These are phyloP conservation scores for Meyerozyma smithsonii DNA, from an alignment of 1,139 yeast genomes.

Conservation along the genomic window DNA sequence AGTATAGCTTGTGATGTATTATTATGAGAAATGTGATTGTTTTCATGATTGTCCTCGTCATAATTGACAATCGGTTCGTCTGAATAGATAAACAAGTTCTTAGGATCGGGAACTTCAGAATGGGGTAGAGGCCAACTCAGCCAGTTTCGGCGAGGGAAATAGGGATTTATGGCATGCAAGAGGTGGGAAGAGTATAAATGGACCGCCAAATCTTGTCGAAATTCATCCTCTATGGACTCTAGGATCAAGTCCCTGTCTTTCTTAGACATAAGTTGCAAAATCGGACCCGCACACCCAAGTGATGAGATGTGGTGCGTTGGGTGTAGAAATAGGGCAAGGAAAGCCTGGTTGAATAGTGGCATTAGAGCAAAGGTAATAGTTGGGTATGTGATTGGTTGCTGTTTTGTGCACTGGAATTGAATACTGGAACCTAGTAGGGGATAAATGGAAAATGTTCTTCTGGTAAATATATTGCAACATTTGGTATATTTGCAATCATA, in stretches of 20 bases:
- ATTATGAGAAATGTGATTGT: too few species aligned
- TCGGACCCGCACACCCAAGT: background rate
- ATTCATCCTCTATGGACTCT: conserved; percentile 8
- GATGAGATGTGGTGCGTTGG: too few species aligned
- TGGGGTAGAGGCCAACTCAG: conserved; percentile 11
- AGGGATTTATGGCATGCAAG: conserved; percentile 11
- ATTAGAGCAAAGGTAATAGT: too few species aligned
- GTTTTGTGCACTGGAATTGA: too few species aligned
- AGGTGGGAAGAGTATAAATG: conserved; percentile 12
- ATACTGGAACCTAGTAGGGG: too few species aligned
- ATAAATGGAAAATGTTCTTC: too few species aligned
- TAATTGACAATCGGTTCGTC: conserved; percentile 6
- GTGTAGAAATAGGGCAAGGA: too few species aligned
- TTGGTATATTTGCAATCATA: too few species aligned
- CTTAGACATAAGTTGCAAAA: background rate
- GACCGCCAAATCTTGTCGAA: conserved; percentile 11
- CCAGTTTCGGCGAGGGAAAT: conserved; percentile 11
- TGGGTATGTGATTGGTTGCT: too few species aligned
- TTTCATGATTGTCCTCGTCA: background rate
- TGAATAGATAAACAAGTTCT: conserved; percentile 4
- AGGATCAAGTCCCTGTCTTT: conserved; percentile 5
- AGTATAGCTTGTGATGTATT: background rate
- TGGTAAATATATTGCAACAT: too few species aligned
- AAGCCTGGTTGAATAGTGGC: too few species aligned
- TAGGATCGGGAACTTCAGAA: conserved; percentile 4